These are phyloP conservation scores for Plasmodium coatneyi DNA, from an alignment of 169 alveolate genomes.

Conservation along the genomic window DNA sequence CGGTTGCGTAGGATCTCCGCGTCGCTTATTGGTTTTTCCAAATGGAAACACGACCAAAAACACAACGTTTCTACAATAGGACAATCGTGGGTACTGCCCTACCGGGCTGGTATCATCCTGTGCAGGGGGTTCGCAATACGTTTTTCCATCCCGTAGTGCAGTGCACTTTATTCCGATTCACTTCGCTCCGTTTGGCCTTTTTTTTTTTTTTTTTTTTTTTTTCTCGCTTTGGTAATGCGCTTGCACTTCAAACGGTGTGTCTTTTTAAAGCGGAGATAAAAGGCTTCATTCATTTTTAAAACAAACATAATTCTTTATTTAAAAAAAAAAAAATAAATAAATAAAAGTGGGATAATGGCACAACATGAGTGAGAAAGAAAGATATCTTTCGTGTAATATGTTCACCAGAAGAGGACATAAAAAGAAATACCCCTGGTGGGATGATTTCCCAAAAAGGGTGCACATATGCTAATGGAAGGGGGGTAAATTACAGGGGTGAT, in stretches of 20 bases:
- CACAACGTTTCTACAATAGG: neutral
- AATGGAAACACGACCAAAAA: neutral
- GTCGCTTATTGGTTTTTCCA: neutral
- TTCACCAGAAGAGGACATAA: neutral
- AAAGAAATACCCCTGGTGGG: neutral
- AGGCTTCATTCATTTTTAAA: neutral
- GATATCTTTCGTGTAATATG: neutral
- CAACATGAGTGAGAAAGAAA: neutral
- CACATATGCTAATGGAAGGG: neutral
- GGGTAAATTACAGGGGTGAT: neutral
- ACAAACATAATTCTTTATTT: neutral
- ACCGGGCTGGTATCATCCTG: neutral
- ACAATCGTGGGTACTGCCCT: neutral
- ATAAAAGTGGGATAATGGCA: neutral
- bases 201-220: constrained; percentile 1
- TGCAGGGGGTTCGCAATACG: neutral
- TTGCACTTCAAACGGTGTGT: neutral
- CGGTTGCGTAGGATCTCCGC: neutral
- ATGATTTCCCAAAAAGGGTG: neutral
- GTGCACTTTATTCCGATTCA: neutral
- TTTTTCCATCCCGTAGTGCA: neutral
- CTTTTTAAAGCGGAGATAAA: neutral
- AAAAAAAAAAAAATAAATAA: neutral
- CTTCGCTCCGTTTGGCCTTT: neutral
- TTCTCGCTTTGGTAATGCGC: neutral